Percentiles rank a stretch among this genome's conserved stretches.
Conservation (phyloP, 2,329 filamentous ascomycete genomes). For the Rosellinia necatrix region DNA sequence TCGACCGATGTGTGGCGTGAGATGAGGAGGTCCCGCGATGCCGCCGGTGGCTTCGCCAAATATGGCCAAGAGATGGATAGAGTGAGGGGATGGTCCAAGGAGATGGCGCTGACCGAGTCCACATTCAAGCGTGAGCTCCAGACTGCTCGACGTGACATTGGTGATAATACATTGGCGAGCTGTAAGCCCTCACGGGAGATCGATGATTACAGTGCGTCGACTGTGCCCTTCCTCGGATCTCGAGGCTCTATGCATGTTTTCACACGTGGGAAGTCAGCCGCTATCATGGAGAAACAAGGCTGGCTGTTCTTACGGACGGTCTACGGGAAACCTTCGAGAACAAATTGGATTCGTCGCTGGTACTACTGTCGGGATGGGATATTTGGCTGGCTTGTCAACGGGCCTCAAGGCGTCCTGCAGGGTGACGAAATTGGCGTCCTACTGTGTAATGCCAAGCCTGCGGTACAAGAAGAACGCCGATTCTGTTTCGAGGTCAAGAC, state of each 20-base stretch:
- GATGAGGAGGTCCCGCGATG: conserved; percentile 73
- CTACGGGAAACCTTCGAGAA: conserved; percentile 85
- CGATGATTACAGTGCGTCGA: conserved; percentile 89
- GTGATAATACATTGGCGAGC: conserved; percentile 71
- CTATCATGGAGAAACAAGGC: conserved; percentile 80
- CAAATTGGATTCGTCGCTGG: conserved; percentile 91
- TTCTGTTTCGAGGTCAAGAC: conserved; percentile 99
- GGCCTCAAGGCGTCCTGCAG: conserved; percentile 84
- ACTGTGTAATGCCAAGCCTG: conserved; percentile 89
- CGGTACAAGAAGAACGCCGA: conserved; percentile 87
- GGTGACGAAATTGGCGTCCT: conserved; percentile 95
- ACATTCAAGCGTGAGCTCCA: conserved; percentile 83
- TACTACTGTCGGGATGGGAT: conserved; percentile 95
- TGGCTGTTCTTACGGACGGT: conserved; percentile 87
- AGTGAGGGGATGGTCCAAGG: conserved; percentile 87
- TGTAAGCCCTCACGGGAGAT: conserved; percentile 87
- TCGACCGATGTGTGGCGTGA: conserved; percentile 89
- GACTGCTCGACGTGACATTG: conserved; percentile 78
- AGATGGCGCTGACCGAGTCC: conserved; percentile 89
- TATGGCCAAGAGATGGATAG: conserved; percentile 85
- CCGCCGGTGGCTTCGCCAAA: conserved; percentile 65
- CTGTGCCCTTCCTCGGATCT: conserved; percentile 82
- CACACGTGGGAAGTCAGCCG: conserved; percentile 53
- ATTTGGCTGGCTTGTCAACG: conserved; percentile 91
- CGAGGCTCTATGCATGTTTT: conserved; percentile 69